A percentile compares a stretch with the other conserved stretches of the same genome.
Evolutionary conservation across 2,329 filamentous ascomycete genomes (phyloP).

Genomic region (Aspergillus chevalieri): DNA sequence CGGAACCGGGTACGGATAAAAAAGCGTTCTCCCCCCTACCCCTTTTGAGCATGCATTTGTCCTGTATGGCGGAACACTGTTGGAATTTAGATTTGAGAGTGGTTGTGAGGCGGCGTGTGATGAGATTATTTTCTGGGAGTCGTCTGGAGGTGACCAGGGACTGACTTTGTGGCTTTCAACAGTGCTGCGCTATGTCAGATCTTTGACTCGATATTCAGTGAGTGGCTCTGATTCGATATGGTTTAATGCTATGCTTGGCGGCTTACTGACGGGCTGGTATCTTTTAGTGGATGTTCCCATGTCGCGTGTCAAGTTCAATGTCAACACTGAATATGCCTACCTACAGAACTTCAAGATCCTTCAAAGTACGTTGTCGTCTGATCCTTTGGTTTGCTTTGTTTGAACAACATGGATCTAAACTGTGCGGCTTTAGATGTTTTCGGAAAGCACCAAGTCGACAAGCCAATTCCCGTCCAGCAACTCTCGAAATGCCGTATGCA

Average conservation of each 20-base stretch:
- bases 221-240: conserved; percentile 19
- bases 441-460: conserved; percentile 78
- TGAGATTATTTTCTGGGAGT: neutral
- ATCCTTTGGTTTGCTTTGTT: neutral
- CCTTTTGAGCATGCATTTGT: conserved; percentile 1
- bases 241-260: neutral
- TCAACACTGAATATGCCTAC: conserved; percentile 94
- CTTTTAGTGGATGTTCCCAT: conserved; percentile 75
- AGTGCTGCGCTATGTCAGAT: conserved; percentile 95
- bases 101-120: neutral
- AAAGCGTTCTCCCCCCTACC: conserved; percentile 6
- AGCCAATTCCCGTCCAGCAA: conserved; percentile 77
- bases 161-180: conserved; percentile 7
- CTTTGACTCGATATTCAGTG: conserved; percentile 93
- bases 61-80: neutral
- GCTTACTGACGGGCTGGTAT: conserved; percentile 1
- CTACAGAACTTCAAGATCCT: conserved; percentile 97
- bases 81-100: neutral
- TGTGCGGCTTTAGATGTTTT: conserved; percentile 58
- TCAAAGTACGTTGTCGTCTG: conserved; percentile 61
- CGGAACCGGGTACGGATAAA: conserved; percentile 73
- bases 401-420: neutral
- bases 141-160: neutral
- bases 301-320: conserved; percentile 96
- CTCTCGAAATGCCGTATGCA: conserved; percentile 99